These are phyloP conservation scores for Schrenkiella parvula DNA, from an alignment of 345 rosid genomes.

Conservation along the genomic window DNA sequence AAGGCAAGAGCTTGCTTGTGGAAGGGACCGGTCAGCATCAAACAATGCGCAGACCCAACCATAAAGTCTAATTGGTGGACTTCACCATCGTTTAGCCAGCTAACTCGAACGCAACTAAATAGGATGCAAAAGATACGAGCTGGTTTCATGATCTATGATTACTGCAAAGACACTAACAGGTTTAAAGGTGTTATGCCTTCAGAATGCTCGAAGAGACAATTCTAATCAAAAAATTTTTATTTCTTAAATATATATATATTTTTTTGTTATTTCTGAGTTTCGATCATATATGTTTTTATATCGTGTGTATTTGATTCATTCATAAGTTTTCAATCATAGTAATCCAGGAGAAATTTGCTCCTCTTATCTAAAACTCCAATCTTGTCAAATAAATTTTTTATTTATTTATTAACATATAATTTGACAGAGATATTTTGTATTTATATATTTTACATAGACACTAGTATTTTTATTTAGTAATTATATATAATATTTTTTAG, in stretches of 20 bases:
- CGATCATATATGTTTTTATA: neutral
- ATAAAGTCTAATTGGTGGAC: slow-evolving; percentile 59
- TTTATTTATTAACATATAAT: neutral
- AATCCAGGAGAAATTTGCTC: neutral
- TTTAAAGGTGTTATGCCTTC: slow-evolving; percentile 56
- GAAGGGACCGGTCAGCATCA: slow-evolving; percentile 49
- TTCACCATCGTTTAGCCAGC: slow-evolving; percentile 43
- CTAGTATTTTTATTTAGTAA: neutral
- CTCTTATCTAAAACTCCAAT: neutral
- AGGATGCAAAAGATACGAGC: slow-evolving; percentile 54
- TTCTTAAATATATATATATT: neutral
- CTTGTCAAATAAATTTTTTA: neutral
- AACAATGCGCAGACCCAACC: slow-evolving; percentile 41
- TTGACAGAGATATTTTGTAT: neutral
- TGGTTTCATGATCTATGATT: slow-evolving; percentile 61
- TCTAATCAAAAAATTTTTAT: slow-evolving; percentile 22
- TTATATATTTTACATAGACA: neutral
- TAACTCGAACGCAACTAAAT: slow-evolving; percentile 38
- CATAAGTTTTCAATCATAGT: neutral
- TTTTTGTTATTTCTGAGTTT: neutral
- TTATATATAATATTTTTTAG: neutral
- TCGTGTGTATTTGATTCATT: neutral
- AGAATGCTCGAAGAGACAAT: slow-evolving; percentile 61
- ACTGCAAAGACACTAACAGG: slow-evolving; percentile 57
- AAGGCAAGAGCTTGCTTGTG: slow-evolving; percentile 61